phyloP scores from a whole-genome alignment of 331 rosid genomes.

The Acacia concinna region DNA sequence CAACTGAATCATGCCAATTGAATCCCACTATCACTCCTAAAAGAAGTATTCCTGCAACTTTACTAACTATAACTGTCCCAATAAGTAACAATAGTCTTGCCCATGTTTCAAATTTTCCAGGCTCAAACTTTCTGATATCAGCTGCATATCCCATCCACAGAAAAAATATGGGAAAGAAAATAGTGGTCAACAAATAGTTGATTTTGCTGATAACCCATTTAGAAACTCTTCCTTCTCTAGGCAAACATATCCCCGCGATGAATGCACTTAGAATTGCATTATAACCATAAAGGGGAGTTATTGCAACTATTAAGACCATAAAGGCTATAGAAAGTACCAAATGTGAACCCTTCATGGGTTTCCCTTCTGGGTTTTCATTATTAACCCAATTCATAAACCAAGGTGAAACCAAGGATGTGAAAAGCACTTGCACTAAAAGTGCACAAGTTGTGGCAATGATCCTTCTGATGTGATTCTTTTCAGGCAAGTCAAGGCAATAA shows the following conservation, averaged over 20 bases:
- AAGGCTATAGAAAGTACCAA: slow-evolving; percentile 76
- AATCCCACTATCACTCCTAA: slow-evolving; percentile 72
- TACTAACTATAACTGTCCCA: slow-evolving; percentile 48
- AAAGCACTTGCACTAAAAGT: slow-evolving; percentile 44
- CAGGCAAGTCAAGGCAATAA: background rate
- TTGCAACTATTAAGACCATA: slow-evolving; percentile 61
- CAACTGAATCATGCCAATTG: slow-evolving; percentile 81
- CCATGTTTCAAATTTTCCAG: slow-evolving; percentile 52
- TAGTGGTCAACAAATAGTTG: slow-evolving; percentile 62
- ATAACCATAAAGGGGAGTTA: slow-evolving; percentile 56
- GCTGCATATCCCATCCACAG: slow-evolving; percentile 89
- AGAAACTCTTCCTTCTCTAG: slow-evolving; percentile 82
- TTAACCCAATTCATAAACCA: slow-evolving; percentile 78
- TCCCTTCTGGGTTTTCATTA: slow-evolving; percentile 93
- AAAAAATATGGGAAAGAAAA: slow-evolving; percentile 86
- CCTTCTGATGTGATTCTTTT: background rate
- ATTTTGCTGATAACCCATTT: slow-evolving; percentile 78
- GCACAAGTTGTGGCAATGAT: slow-evolving; percentile 35
- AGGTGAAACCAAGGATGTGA: slow-evolving; percentile 68
- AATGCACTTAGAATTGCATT: slow-evolving; percentile 82
- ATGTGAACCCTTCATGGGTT: slow-evolving; percentile 83
- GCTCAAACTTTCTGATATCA: slow-evolving; percentile 42
- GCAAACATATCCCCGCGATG: slow-evolving; percentile 79
- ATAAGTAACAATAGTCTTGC: slow-evolving; percentile 42
- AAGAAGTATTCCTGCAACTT: slow-evolving; percentile 67